Base-by-base conservation (phyloP, 2,329 filamentous ascomycete genomes). In the Fusarium agapanthi region DNA sequence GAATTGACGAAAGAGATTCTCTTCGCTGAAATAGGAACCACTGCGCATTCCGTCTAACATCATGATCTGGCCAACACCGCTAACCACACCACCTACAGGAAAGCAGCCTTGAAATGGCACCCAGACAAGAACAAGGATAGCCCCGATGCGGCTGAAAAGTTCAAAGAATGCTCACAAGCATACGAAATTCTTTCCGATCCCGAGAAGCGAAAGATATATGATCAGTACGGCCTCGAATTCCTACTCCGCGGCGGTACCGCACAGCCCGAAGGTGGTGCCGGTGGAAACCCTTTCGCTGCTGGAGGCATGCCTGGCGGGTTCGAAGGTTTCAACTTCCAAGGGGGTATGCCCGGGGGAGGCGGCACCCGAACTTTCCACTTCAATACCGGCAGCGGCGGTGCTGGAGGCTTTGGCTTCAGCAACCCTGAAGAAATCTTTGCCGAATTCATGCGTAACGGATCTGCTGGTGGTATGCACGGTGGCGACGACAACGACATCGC, bases 121-220 rank as follows among this genome's bases (percentile, higher is more conserved):
- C 96, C 96, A 12, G 96, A 99, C 87, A 99, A 98, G 88, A 99
- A 98, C 88, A 95, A 95, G 83, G 92, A 97, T 84, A 95, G 95
- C 77, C 91, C 95, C 35, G 85, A 90, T 58, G 94, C 95, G 14
- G 87, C 90, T 68, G 96, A 98, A 81, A 98, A 95, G 84, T 99
- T 99, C 88, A 99, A 99, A 85, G 96, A 98, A 82, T 93, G 95
- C 73, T 97, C 95, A 3, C 95, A 98, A 85, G 96, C 96, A 64
- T 99, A 98, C 85, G 96, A 99, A 84, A 97, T 99, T 76, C 91
- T 99, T 7, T 97, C 94, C 69, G 96, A 99, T 79, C 95, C 95
- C 67, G 95, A 98, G 81, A 99, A 98, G 85, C 92, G 96, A 79
- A 96, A 97, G 83, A 91, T 92, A 45, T 99, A 99, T 81, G 96